Base-by-base conservation (phyloP, 2,329 filamentous ascomycete genomes). In the Clonostachys sp. region DNA sequence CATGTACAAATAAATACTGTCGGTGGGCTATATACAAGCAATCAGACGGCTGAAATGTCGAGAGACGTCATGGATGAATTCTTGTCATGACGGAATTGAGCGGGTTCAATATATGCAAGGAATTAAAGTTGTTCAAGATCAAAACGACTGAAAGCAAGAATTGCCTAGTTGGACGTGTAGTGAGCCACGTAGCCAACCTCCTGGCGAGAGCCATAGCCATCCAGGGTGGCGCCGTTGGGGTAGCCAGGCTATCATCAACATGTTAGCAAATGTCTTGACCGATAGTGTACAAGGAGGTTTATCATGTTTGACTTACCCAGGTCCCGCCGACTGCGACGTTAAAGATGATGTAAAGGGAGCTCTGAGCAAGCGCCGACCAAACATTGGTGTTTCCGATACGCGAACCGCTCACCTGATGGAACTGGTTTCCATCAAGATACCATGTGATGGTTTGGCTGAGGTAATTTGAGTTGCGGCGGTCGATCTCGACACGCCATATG, bases 321-420 rank as follows among this genome's bases (percentile, higher is more conserved):
- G 68, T 59, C 10, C 75, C 75, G 6, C 75, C 75, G 34, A 80
- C 71, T 17, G 77, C 76, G 4, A 80, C 63, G 51, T 80, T 79
- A 48, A 79, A 56, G 47, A 80, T 68, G 42, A 79, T 59, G 53
- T 72, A 76, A 53, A 76, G 54, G 5, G 74, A 67, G 49, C 64
- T 71, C 53, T 74, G 71, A 4, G 73, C 72, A 34, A 80, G 58
- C 6, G 68, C 62, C 2, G 52, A 61, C 76, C 76, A 80, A 14
- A 72, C 62, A 3, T 56, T 57, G 51, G 66, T 56, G 51, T 77
- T 66, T 18, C 62, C 64, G 43, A 80, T 67, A 9, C 65, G 56
- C 2, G 56, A 56, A 2, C 74, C 76, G 4, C 61, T 64, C 20
- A 78, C 53, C 34, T 64, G 64, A 41, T 68, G 64, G 53, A 68